Evolutionary conservation across 495 filamentous ascomycete genomes (phyloP).

Genomic region (Penicillium samsonianum): DNA sequence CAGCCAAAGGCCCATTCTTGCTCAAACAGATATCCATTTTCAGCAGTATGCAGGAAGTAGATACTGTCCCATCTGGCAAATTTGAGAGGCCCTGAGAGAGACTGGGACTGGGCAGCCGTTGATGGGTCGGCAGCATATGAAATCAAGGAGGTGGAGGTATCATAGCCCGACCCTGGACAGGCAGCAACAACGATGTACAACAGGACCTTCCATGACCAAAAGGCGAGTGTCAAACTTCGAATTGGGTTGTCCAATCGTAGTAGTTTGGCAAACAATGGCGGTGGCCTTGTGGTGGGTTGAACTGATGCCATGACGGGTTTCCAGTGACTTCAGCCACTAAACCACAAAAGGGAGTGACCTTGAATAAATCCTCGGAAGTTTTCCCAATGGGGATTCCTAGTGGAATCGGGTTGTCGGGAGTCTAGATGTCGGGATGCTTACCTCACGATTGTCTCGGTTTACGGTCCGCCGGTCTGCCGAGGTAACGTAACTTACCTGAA

Average conservation of each 20-base stretch:
- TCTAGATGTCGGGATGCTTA: conserved; percentile 6
- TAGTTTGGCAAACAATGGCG: conserved; percentile 23
- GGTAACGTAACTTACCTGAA: not conserved
- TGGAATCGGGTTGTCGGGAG: not conserved
- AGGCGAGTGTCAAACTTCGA: conserved; percentile 39
- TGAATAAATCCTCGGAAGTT: conserved; percentile 1
- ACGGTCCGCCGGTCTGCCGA: not conserved
- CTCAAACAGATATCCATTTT: conserved; percentile 78
- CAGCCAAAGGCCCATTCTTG: conserved; percentile 96
- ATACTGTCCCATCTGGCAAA: conserved; percentile 90
- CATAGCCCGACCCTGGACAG: conserved; percentile 77
- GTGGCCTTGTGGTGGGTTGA: conserved; percentile 11
- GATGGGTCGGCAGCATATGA: conserved; percentile 24
- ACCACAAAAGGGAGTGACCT: too few species aligned
- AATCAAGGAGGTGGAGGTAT: conserved; percentile 77
- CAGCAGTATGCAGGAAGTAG: conserved; percentile 72
- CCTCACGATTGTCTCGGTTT: not conserved
- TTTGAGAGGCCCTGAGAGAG: conserved; percentile 41
- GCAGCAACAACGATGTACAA: conserved; percentile 63
- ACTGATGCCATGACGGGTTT: conserved; percentile 16
- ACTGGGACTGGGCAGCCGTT: conserved; percentile 13
- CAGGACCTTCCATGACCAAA: conserved; percentile 69
- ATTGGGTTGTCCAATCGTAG: conserved; percentile 37
- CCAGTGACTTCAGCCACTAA: not conserved
- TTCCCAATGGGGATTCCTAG: not conserved